Conservation (phyloP, 176 grass and related monocot species). For the Lolium multiflorum region DNA sequence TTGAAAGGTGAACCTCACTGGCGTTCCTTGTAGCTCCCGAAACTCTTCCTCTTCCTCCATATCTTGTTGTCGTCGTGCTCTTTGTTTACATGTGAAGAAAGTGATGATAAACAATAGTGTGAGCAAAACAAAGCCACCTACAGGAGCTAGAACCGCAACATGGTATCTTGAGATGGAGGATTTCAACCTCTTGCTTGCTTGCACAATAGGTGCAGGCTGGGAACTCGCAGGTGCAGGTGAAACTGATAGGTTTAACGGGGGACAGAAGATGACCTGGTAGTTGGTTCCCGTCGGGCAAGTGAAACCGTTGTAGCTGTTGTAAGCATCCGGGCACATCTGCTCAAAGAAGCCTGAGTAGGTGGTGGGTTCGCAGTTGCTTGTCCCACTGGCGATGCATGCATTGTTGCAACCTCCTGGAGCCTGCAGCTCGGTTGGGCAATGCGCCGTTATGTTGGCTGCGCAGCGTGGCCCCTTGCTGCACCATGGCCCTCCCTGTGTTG, state of each 20-base stretch:
- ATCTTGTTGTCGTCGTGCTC: background rate
- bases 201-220: no score
- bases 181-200: no score
- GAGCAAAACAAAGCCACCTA: no score
- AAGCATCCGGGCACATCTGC: conserved; percentile 37
- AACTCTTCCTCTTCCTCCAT: background rate
- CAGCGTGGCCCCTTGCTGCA: conserved; percentile 22
- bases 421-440: conserved; percentile 35
- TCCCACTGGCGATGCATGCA: conserved; percentile 9
- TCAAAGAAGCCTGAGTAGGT: conserved; percentile 43
- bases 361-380: background rate
- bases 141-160: no score
- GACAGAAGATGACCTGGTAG: conserved; percentile 52
- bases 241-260: background rate
- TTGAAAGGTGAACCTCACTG: conserved; percentile 17
- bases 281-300: background rate
- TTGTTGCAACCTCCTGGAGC: conserved; percentile 38
- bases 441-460: background rate
- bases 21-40: background rate
- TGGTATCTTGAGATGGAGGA: no score
- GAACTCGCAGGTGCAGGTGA: background rate
- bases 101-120: background rate
- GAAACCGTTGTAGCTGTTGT: conserved; percentile 45
- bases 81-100: background rate
- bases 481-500: background rate